Percentiles rank a stretch among this genome's conserved stretches.
phyloP scores from a whole-genome alignment of 441 rosid species.

The Arabidopsis hybrid region DNA sequence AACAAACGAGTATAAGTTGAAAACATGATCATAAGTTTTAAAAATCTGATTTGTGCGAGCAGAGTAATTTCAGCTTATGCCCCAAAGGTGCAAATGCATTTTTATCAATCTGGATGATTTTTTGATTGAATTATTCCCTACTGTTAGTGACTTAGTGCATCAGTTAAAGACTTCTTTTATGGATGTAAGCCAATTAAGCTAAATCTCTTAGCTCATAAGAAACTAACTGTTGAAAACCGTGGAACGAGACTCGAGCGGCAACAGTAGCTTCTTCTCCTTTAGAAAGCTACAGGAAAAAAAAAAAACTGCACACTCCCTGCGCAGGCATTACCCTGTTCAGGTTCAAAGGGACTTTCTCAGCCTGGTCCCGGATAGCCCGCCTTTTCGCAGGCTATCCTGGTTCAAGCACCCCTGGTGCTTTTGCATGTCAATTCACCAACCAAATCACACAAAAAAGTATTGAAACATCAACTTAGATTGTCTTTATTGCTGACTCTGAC shows the following conservation, averaged over 20 bases:
- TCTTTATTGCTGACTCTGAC: constrained; percentile 46
- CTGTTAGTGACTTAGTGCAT: constrained; percentile 26
- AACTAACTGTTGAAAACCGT: constrained; percentile 1
- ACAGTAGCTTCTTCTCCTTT: constrained; percentile 56
- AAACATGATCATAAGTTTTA: not conserved
- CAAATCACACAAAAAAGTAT: constrained; percentile 27
- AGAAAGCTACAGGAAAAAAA: constrained; percentile 48
- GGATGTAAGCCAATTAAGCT: not conserved
- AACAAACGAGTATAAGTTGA: too few relatives aligned
- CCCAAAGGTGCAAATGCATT: not conserved
- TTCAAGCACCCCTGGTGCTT: constrained; percentile 99
- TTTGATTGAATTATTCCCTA: not conserved
- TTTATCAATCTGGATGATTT: not conserved
- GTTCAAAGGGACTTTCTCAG: constrained; percentile 99
- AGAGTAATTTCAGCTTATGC: not conserved
- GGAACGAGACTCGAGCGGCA: constrained; percentile 22
- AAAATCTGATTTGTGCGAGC: not conserved
- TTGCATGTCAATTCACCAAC: constrained; percentile 57
- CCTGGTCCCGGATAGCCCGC: constrained; percentile 62
- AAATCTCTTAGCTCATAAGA: constrained; percentile 16
- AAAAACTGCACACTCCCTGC: constrained; percentile 95
- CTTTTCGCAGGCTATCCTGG: constrained; percentile 52
- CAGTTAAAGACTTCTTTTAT: not conserved
- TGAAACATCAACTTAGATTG: constrained; percentile 27
- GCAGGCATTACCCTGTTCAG: constrained; percentile 99